phyloP scores from a whole-genome alignment of 495 filamentous ascomycete species.

The Friedmanniomyces simplex region DNA sequence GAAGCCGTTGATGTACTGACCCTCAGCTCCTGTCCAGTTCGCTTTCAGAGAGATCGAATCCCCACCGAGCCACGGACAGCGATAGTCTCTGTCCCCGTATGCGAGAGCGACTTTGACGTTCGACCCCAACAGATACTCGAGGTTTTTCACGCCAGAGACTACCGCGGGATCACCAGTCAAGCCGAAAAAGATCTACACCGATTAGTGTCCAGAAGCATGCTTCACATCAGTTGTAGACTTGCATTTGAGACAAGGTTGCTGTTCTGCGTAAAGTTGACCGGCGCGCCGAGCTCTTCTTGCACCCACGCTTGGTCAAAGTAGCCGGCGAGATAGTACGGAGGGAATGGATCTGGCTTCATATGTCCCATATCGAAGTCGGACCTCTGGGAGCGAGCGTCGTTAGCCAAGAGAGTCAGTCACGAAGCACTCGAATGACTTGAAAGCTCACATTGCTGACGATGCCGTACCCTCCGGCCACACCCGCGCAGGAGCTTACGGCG shows the following conservation, averaged over 20 bases:
- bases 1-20: neutral
- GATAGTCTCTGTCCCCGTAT: slow-evolving; percentile 27
- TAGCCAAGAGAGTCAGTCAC: too few relatives aligned
- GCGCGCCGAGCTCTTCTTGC: slow-evolving; percentile 27
- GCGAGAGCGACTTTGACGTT: slow-evolving; percentile 38
- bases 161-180: slow-evolving; percentile 21
- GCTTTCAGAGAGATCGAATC: slow-evolving; percentile 25
- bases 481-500: slow-evolving; percentile 24
- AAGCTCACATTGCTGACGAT: neutral
- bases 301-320: slow-evolving; percentile 23
- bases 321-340: neutral
- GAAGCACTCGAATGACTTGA: too few relatives aligned
- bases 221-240: too few relatives aligned
- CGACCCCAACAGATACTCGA: slow-evolving; percentile 41
- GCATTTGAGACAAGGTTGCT: slow-evolving; percentile 19
- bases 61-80: slow-evolving; percentile 29
- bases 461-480: slow-evolving; percentile 1
- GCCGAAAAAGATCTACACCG: slow-evolving; percentile 20
- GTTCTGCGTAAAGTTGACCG: slow-evolving; percentile 29
- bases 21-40: slow-evolving; percentile 6
- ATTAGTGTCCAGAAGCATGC: too few relatives aligned
- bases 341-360: slow-evolving; percentile 12
- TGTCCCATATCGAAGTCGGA: slow-evolving; percentile 24
- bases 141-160: slow-evolving; percentile 16
- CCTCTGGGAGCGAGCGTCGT: too few relatives aligned